Evolutionary conservation across 495 filamentous ascomycete genomes (phyloP).

Genomic region (Neurospora pannonica): DNA sequence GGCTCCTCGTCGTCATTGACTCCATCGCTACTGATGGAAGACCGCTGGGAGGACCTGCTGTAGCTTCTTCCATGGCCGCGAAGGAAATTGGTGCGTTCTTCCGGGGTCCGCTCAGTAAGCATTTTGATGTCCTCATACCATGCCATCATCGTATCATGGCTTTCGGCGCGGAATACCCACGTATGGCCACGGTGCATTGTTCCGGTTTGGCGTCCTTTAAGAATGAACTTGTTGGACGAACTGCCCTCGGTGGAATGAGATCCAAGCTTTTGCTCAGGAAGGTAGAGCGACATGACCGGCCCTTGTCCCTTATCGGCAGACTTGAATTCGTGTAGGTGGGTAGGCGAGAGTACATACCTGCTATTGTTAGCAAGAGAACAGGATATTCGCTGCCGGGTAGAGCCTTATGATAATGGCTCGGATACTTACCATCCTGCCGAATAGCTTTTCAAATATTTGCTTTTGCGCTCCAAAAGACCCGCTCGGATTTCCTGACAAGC

Average conservation of each 20-base stretch:
- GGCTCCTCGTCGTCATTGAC: conserved; percentile 80
- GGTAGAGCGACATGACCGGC: conserved; percentile 91
- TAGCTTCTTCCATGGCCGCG: conserved; percentile 64
- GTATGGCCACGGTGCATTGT: conserved; percentile 89
- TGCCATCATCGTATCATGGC: conserved; percentile 90
- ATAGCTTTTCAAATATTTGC: conserved; percentile 97
- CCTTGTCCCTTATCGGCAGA: conserved; percentile 58
- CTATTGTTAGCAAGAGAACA: conserved; percentile 23
- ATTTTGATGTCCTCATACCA: conserved; percentile 91
- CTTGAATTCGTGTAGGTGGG: conserved; percentile 97
- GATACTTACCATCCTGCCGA: conserved; percentile 80
- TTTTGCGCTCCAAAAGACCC: conserved; percentile 91
- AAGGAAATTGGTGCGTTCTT: conserved; percentile 81
- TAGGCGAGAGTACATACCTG: conserved; percentile 94
- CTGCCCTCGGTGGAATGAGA: conserved; percentile 78
- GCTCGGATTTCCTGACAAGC: conserved; percentile 78
- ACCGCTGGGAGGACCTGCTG: conserved; percentile 57
- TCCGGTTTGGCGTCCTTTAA: conserved; percentile 92
- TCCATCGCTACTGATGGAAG: conserved; percentile 60
- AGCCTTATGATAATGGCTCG: neutral
- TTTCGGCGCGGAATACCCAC: conserved; percentile 95
- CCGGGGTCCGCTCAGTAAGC: conserved; percentile 78
- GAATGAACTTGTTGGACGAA: conserved; percentile 94
- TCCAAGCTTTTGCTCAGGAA: conserved; percentile 90
- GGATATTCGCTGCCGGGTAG: neutral